Evolutionary conservation across 2,329 filamentous ascomycete genomes (phyloP), one percentile per base, ranked within the genome.

Genomic region (Blumeria hordei): DNA sequence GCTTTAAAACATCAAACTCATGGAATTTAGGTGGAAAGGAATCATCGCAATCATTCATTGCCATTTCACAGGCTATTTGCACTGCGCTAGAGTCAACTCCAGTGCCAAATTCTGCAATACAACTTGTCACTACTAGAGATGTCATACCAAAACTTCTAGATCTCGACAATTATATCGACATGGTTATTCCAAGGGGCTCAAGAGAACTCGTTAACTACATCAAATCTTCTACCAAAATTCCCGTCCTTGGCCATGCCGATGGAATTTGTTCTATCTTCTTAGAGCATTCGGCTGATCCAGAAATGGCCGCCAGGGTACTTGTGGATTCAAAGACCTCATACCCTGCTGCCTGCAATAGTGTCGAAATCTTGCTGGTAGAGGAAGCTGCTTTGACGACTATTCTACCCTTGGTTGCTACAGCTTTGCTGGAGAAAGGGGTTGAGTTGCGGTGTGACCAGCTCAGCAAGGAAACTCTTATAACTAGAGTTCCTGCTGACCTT

Each of bases 251-350:
- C 58, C 92, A 98, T 66, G 92, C 92, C 28, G 92, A 98, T 66
- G 92, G 92, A 37, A 75, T 96, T 56, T 98, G 92, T 70, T 77
- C 80, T 58, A 79, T 87, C 59, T 98, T 92, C 68, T 74, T 98
- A 54, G 84, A 92, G 63, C 72, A 74, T 10, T 85, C 87, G 56
- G 88, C 85, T 51, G 82, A 93, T 62, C 69, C 73, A 41, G 70
- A 74, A 45, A 81, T 85, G 69, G 85, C 87, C 11, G 75, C 77
- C 18, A 78, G 78, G 58, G 83, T 94, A 55, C 72, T 96, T 51
- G 73, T 94, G 55, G 92, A 98, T 69, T 84, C 90, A 50, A 98
- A 98, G 70, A 88, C 85, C 32, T 85, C 83, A 67, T 98, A 98
- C 65, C 87, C 90, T 1, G 92, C 92, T 39, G 92, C 90, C 12